A percentile compares a stretch with the other conserved stretches of the same genome.
These are phyloP conservation scores for Yarrowia sp. DNA, from an alignment of 805 yeast species.

Conservation along the genomic window DNA sequence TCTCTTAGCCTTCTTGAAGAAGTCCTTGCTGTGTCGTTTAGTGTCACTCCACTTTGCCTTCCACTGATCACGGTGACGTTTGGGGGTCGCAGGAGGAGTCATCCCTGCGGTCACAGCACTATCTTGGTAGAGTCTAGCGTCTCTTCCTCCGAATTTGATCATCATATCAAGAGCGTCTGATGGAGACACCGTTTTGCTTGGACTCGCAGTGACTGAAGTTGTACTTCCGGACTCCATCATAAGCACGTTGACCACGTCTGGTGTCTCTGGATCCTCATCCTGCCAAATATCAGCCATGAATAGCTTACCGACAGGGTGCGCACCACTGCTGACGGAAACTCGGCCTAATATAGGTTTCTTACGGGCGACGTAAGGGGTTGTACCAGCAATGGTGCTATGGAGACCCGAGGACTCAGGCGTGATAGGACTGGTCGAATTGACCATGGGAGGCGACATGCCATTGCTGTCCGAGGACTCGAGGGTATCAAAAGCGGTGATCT, in stretches of 20 bases:
- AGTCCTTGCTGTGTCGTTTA: slow-evolving; percentile 20
- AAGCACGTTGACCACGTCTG: not conserved
- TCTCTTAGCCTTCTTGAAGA: slow-evolving; percentile 12
- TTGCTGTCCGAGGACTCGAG: slow-evolving; percentile 13
- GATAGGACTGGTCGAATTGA: slow-evolving; percentile 16
- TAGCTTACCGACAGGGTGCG: not conserved
- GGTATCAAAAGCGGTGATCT: slow-evolving; percentile 6
- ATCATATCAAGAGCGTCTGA: slow-evolving; percentile 26
- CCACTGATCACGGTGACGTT: slow-evolving; percentile 34
- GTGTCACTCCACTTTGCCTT: slow-evolving; percentile 31
- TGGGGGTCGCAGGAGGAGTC: not conserved
- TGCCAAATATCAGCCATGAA: slow-evolving; percentile 27
- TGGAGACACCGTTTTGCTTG: slow-evolving; percentile 11
- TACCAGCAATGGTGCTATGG: slow-evolving; percentile 15
- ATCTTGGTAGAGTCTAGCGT: slow-evolving; percentile 17
- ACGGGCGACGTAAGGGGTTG: slow-evolving; percentile 6
- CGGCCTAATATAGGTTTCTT: slow-evolving; percentile 1
- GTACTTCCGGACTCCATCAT: not conserved
- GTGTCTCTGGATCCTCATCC: not conserved
- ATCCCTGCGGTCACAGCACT: not conserved
- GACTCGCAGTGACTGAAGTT: not conserved
- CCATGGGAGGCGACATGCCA: slow-evolving; percentile 21
- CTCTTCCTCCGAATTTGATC: slow-evolving; percentile 29
- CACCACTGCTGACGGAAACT: slow-evolving; percentile 12
- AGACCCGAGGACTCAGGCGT: slow-evolving; percentile 18